Evolutionary conservation across 192 early-diverging fungal species (phyloP).

Genomic region (Backusella australiensis): DNA sequence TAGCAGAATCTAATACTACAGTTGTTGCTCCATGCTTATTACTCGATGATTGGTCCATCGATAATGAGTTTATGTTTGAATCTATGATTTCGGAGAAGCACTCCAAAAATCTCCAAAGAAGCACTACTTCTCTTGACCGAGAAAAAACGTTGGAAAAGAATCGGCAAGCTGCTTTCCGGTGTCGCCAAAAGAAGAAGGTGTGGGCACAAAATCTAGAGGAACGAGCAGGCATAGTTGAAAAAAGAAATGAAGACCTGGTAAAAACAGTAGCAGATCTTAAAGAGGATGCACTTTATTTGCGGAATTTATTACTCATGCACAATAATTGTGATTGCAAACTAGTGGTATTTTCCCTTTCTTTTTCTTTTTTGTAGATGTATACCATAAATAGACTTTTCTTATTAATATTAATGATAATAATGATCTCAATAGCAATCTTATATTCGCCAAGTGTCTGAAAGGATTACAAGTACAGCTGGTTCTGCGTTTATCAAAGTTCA

Average conservation of each 20-base stretch:
- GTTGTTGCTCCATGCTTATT: background rate
- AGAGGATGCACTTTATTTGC: conserved; percentile 19
- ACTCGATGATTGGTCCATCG: background rate
- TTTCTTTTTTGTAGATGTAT: background rate
- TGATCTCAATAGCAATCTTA: background rate
- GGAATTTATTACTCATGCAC: conserved; percentile 23
- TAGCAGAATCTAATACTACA: background rate
- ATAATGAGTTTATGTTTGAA: background rate
- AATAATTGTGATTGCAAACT: conserved; percentile 20
- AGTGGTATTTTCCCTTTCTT: conserved; percentile 11
- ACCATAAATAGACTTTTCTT: background rate
- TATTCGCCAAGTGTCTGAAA: background rate
- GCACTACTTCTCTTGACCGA: background rate
- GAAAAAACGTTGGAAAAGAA: conserved; percentile 2
- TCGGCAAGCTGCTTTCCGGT: conserved; percentile 18
- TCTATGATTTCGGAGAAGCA: background rate
- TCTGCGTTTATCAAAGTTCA: background rate
- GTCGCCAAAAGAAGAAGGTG: conserved; percentile 31
- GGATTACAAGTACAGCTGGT: background rate
- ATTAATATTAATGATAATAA: background rate
- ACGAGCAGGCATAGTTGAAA: background rate
- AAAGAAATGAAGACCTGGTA: conserved; percentile 17
- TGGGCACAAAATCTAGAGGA: conserved; percentile 18
- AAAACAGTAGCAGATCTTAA: conserved; percentile 13
- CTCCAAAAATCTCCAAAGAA: background rate